These are phyloP conservation scores for Podila epigama DNA, from an alignment of 192 early-diverging fungal genomes.

Conservation along the genomic window DNA sequence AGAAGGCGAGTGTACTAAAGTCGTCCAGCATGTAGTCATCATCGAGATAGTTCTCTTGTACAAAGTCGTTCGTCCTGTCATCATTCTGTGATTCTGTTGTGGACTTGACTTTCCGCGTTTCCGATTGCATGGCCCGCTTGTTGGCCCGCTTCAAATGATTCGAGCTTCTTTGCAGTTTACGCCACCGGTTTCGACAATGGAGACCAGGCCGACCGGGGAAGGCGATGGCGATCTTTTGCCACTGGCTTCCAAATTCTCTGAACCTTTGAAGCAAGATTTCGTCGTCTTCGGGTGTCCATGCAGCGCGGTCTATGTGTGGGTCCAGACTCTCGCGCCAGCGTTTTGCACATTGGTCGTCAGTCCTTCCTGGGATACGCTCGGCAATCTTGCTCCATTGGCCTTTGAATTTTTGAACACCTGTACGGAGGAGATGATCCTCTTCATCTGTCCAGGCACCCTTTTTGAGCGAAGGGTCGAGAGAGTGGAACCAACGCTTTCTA, in stretches of 20 bases:
- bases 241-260: conserved; percentile 73
- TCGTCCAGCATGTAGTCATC: conserved; percentile 25
- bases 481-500: conserved; percentile 84
- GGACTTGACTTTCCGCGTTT: neutral
- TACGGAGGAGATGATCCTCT: conserved; percentile 76
- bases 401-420: conserved; percentile 74
- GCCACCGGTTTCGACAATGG: conserved; percentile 84
- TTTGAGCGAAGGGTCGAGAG: conserved; percentile 75
- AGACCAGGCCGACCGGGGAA: conserved; percentile 79
- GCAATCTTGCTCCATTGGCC: conserved; percentile 87
- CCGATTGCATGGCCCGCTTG: conserved; percentile 23
- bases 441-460: conserved; percentile 84
- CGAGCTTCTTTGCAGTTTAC: conserved; percentile 70
- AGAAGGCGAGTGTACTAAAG: neutral
- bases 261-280: conserved; percentile 65
- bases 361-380: conserved; percentile 77
- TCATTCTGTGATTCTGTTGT: conserved; percentile 20
- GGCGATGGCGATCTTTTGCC: conserved; percentile 79
- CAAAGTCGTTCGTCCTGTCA: conserved; percentile 15
- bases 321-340: conserved; percentile 89
- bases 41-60: conserved; percentile 28
- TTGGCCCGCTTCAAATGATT: conserved; percentile 40
- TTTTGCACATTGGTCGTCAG: conserved; percentile 90
- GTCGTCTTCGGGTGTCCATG: conserved; percentile 77
- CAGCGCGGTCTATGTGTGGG: conserved; percentile 76